These are phyloP conservation scores for Arxiozyma heterogenica DNA, from an alignment of 1,139 yeast species.

Conservation along the genomic window DNA sequence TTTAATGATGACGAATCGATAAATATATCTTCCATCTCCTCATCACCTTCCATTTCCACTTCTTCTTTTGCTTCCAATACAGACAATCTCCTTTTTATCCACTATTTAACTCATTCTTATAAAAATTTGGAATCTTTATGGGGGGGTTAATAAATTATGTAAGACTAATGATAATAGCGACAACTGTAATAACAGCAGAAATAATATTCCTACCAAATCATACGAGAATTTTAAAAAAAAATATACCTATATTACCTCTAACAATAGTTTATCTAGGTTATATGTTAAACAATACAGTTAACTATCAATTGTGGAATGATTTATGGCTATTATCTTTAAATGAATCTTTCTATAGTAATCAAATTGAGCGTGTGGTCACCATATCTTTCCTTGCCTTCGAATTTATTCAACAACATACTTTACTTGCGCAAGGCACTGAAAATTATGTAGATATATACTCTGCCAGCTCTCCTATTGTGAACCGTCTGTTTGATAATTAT, in stretches of 20 bases:
- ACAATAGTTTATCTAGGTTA: constrained; percentile 5
- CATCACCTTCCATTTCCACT: no score
- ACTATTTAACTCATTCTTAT: neutral
- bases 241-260: constrained; percentile 3
- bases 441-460: neutral
- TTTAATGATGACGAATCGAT: neutral
- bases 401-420: neutral
- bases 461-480: neutral
- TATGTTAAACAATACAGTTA: neutral
- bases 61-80: no score
- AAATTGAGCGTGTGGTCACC: neutral
- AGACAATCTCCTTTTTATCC: neutral
- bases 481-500: neutral
- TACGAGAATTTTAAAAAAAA: neutral
- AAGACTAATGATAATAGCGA: no score
- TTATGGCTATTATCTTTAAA: neutral
- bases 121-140: neutral
- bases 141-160: neutral
- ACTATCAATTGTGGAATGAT: constrained; percentile 4
- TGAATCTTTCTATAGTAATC: neutral
- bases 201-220: neutral
- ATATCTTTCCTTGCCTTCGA: neutral
- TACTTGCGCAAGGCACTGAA: neutral
- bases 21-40: neutral
- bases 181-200: no score